Conservation (phyloP, 257 asterid genomes). For the Ophiorrhiza pumila region DNA sequence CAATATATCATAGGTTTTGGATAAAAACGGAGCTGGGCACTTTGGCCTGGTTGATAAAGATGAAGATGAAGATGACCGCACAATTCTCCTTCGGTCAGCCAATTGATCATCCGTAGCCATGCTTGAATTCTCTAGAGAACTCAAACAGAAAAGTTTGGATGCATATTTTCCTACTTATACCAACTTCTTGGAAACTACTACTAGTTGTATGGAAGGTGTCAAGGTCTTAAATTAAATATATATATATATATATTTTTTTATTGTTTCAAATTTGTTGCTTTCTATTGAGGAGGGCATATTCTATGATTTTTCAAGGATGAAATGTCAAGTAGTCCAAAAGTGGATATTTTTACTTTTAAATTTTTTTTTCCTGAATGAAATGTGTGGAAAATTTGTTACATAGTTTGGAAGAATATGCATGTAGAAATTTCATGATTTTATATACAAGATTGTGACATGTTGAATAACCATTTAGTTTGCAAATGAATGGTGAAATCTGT, state of each 20-base stretch:
- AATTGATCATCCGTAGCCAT: conserved; percentile 19
- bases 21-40: conserved; percentile 58
- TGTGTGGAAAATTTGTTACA: neutral
- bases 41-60: conserved; percentile 21
- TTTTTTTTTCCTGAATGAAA: neutral
- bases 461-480: conserved; percentile 8
- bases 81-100: neutral
- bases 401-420: conserved; percentile 5
- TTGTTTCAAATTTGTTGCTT: conserved; percentile 2
- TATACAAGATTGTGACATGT: neutral
- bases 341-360: conserved; percentile 1
- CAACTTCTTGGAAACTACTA: conserved; percentile 26
- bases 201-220: conserved; percentile 17
- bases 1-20: conserved; percentile 56
- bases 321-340: neutral
- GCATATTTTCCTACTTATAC: conserved; percentile 2
- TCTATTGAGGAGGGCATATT: conserved; percentile 9
- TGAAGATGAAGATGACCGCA: neutral
- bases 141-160: neutral
- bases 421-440: conserved; percentile 10
- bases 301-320: neutral
- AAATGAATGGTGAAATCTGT: neutral
- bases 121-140: conserved; percentile 1
- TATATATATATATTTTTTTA: too few species aligned
- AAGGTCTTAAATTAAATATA: too few species aligned